phyloP scores from a whole-genome alignment of 345 rosid species.

The Gossypium australe region DNA sequence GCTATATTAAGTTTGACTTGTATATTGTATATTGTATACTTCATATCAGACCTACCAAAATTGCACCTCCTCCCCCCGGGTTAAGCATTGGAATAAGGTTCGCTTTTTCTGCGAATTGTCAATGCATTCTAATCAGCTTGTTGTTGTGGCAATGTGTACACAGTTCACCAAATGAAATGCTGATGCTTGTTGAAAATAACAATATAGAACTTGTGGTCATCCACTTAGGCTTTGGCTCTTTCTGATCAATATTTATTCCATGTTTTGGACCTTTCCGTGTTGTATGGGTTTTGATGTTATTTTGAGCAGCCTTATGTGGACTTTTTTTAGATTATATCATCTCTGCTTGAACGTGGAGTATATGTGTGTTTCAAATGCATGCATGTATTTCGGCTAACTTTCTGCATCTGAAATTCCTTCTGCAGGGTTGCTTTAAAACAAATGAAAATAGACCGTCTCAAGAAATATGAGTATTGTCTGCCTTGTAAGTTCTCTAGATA shows the following conservation, averaged over 20 bases:
- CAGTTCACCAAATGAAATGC: neutral
- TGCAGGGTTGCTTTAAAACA: slow-evolving; percentile 88
- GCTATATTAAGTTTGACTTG: neutral
- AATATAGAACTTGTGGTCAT: neutral
- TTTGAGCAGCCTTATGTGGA: neutral
- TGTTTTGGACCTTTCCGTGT: neutral
- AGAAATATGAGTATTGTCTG: slow-evolving; percentile 87
- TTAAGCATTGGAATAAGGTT: neutral
- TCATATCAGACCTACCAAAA: no score
- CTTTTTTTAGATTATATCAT: neutral
- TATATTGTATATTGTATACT: neutral
- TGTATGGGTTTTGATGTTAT: neutral
- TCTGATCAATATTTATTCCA: neutral
- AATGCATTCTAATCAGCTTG: neutral
- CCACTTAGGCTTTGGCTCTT: neutral
- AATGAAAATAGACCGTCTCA: slow-evolving; percentile 77
- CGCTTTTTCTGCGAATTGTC: neutral
- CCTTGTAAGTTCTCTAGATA: slow-evolving; percentile 72
- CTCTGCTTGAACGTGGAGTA: neutral
- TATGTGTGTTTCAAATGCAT: neutral
- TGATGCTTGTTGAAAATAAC: neutral
- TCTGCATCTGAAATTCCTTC: slow-evolving; percentile 17
- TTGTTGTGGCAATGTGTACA: neutral
- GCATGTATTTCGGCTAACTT: neutral
- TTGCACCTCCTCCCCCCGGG: no score